Evolutionary conservation across 1,284 basidiomycete genomes (phyloP).

Genomic region (Cutaneotrichosporon cutaneum): DNA sequence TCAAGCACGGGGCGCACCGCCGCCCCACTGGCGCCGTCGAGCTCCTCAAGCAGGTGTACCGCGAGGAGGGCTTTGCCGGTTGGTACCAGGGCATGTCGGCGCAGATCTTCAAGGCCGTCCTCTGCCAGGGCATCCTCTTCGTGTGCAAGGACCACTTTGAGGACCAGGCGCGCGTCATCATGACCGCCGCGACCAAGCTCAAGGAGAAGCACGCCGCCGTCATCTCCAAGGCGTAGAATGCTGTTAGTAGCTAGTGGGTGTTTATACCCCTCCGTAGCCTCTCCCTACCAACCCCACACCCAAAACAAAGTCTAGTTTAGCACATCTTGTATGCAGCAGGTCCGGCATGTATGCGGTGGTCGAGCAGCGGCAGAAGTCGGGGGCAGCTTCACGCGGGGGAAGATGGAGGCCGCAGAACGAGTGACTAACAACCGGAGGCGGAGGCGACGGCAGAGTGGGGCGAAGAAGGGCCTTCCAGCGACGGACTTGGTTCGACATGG

Average conservation of each 20-base stretch:
- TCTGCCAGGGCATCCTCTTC: conserved; percentile 58
- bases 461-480: no score
- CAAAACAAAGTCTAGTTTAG: conserved; percentile 8
- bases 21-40: conserved; percentile 35
- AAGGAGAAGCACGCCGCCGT: not conserved
- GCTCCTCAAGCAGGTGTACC: conserved; percentile 69
- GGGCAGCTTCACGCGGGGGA: no score
- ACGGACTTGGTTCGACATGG: no score
- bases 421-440: no score
- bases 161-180: conserved; percentile 47
- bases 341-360: conserved; percentile 12
- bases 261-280: not conserved
- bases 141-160: conserved; percentile 55
- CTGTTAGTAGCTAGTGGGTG: conserved; percentile 2
- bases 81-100: conserved; percentile 88
- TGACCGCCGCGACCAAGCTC: conserved; percentile 36
- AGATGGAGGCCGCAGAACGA: no score
- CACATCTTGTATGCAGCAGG: conserved; percentile 19
- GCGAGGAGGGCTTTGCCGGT: conserved; percentile 74
- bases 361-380: not conserved
- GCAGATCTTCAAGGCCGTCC: conserved; percentile 61
- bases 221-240: not conserved
- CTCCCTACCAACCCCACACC: not conserved
- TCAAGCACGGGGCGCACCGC: conserved; percentile 13
- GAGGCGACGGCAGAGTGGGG: no score